Percentiles rank a stretch among this genome's conserved stretches.
Conservation (phyloP, 2,329 filamentous ascomycete species). For the Fonsecaea monophora region DNA sequence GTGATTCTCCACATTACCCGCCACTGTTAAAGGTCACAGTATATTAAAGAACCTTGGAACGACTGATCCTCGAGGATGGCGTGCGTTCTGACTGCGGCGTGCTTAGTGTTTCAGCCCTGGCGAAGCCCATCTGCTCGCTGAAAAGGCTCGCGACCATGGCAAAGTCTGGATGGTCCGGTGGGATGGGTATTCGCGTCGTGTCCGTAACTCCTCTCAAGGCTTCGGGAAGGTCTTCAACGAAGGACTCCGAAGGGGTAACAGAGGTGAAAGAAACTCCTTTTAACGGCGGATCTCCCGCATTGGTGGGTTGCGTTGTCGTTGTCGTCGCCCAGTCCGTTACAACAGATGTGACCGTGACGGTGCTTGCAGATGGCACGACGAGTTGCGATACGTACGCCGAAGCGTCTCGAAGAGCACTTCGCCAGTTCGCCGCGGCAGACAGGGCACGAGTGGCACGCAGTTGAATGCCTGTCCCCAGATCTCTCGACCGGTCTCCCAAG, state of each 20-base stretch:
- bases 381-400: neutral
- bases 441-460: neutral
- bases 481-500: neutral
- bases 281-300: neutral
- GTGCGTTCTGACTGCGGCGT: neutral
- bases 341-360: neutral
- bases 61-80: neutral
- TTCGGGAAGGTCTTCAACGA: neutral
- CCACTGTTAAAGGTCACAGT: neutral
- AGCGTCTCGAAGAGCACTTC: neutral
- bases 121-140: constrained; percentile 6
- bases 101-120: neutral
- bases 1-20: neutral
- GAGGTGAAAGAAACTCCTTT: neutral
- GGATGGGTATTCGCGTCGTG: neutral
- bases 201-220: neutral
- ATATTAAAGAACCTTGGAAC: neutral
- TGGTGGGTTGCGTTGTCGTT: constrained; percentile 1
- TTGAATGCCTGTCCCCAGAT: neutral
- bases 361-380: neutral
- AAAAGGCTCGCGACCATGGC: neutral
- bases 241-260: neutral
- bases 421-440: neutral
- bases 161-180: neutral
- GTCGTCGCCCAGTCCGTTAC: constrained; percentile 10